Evolutionary conservation across 805 yeast species (phyloP).

Genomic region (Lachancea dasiensis): DNA sequence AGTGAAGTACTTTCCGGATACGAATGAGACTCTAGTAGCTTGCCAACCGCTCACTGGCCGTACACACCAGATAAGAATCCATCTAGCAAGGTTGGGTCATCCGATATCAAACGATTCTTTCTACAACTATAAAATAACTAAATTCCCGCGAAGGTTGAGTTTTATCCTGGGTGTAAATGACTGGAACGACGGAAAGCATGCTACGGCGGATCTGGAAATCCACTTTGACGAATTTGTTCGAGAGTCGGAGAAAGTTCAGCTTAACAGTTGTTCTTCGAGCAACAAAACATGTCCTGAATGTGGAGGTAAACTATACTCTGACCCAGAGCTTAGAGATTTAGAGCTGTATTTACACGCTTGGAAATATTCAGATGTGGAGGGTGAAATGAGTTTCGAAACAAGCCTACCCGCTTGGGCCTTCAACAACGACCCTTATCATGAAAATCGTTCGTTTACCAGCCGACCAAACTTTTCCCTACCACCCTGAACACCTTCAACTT

Average conservation of each 20-base stretch:
- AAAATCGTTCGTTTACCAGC: constrained; percentile 44
- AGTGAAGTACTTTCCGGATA: constrained; percentile 51
- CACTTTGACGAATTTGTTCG: constrained; percentile 15
- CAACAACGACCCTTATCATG: neutral
- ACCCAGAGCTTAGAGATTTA: constrained; percentile 25
- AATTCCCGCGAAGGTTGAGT: constrained; percentile 21
- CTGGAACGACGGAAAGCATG: constrained; percentile 13
- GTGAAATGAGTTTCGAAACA: constrained; percentile 37
- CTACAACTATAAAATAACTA: constrained; percentile 30
- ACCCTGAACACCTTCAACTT: constrained; percentile 73
- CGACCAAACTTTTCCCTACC: constrained; percentile 65
- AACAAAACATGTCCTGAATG: constrained; percentile 24
- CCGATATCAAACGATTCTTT: constrained; percentile 91
- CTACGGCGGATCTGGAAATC: neutral
- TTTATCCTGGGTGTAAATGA: constrained; percentile 18
- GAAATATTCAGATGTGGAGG: constrained; percentile 31
- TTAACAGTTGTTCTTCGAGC: constrained; percentile 14
- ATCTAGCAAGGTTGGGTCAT: constrained; percentile 73
- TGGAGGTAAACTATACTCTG: constrained; percentile 19
- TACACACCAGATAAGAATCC: constrained; percentile 93
- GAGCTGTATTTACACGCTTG: constrained; percentile 32
- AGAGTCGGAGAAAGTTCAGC: constrained; percentile 35
- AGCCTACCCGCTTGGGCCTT: constrained; percentile 43
- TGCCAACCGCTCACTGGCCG: constrained; percentile 91
- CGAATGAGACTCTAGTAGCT: constrained; percentile 50